Percentiles rank a stretch among this genome's conserved stretches.
These are phyloP conservation scores for Pseudogymnoascus sp. DNA, from an alignment of 2,329 filamentous ascomycete genomes.

Conservation along the genomic window DNA sequence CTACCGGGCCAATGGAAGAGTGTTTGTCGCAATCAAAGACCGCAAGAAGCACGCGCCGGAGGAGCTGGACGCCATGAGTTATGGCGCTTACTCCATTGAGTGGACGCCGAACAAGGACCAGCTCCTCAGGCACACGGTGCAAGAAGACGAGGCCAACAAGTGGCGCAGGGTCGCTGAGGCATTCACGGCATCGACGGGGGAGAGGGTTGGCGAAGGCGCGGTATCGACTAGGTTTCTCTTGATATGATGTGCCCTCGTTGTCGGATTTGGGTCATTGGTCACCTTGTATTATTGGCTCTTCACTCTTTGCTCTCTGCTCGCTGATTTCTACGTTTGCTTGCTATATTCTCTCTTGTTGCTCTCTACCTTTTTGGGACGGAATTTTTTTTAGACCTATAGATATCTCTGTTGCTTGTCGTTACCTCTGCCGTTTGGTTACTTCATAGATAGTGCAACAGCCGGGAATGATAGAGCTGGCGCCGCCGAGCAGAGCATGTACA, in stretches of 20 bases:
- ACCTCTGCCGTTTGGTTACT: neutral
- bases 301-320: neutral
- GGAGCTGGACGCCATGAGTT: constrained; percentile 8
- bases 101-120: constrained; percentile 18
- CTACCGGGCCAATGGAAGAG: constrained; percentile 21
- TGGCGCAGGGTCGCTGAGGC: constrained; percentile 19
- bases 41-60: constrained; percentile 8
- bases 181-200: constrained; percentile 16
- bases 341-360: neutral
- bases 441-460: neutral
- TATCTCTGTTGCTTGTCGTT: neutral
- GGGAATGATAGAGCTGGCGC: neutral
- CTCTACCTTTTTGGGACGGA: too few species aligned
- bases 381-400: neutral
- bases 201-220: constrained; percentile 10
- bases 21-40: constrained; percentile 22
- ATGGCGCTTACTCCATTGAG: constrained; percentile 1
- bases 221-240: constrained; percentile 3
- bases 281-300: neutral
- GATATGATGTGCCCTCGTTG: constrained; percentile 11
- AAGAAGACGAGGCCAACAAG: constrained; percentile 17
- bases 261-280: neutral
- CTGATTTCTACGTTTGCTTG: neutral
- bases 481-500: neutral
- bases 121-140: constrained; percentile 7